Evolutionary conservation across 495 filamentous ascomycete genomes (phyloP), one percentile per base, ranked within the genome.

Genomic region (Aspergillus coremiiformis): DNA sequence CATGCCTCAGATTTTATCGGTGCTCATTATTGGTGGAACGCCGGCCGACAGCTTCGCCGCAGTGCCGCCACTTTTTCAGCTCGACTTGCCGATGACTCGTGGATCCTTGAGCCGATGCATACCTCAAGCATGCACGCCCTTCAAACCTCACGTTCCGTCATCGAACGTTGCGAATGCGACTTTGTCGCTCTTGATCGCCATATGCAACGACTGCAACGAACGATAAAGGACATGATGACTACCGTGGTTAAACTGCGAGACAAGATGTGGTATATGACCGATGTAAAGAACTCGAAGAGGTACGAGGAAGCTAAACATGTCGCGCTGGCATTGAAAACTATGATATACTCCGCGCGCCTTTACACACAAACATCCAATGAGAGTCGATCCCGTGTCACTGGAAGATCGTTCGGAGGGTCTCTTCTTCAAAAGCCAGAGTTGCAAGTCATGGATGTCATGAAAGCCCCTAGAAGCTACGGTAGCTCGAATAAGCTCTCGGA

Each of bases 221-320:
- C 62, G 2, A 60, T 69, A 14, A 71, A 69, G 46, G 60, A 63
- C 1, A 56, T 68, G 44, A 64, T 72, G 59, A 35, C 56, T 27
- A 67, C 67, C 1, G 57, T 74, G 32, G 54, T 62, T 41, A 70
- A 68, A 42, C 62, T 75, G 1, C 79, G 93, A 37, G 86, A 94
- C 66, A 97, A 97, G 75, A 95, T 96, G 89, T 98, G 93, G 93
- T 98, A 95, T 66, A 87, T 93, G 57, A 95, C 91, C 5, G 93
- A 97, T 66, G 93, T 97, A 39, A 84, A 86, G 49, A 92, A 95
- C 60, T 96, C 92, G 15, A 88, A 82, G 37, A 78, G 82, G 2
- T 98, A 96, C 60, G 92, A 95, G 52, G 87, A 94, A 64, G 90
- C 90, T 20, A 84, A 84, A 52, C 85, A 92, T 63, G 84, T 98